Evolutionary conservation across 2,329 filamentous ascomycete species (phyloP), one percentile per base, ranked within the genome.

Genomic region (Alternaria incomplexa): DNA sequence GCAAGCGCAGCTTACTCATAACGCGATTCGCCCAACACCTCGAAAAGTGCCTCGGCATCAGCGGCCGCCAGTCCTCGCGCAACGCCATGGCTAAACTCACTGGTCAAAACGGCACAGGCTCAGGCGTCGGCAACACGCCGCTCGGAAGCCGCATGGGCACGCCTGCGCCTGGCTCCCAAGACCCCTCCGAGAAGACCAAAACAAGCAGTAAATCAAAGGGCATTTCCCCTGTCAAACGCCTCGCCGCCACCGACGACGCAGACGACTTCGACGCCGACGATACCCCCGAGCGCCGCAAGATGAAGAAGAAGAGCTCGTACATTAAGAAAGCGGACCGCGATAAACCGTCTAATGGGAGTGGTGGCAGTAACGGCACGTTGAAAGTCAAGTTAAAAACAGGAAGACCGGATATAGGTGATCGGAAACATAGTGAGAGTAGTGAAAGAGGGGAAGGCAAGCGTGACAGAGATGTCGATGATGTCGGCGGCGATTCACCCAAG

Each of bases 21-120:
- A 88, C 85, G 25, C 82, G 87, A 51, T 87, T 89, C 55, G 86
- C 87, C 15, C 86, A 88, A 71, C 87, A 89, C 72, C 72, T 89
- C 57, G 87, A 89, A 67, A 86, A 88, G 64, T 89, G 87, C 66
- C 80, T 89, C 67, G 86, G 86, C 23, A 83, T 88, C 26, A 84
- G 83, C 20, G 87, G 87, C 2, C 80, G 87, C 12, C 83, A 84
- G 66, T 83, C 82, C 58, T 82, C 81, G 51, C 71, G 83, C 45
- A 83, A 84, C 61, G 84, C 84, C 30, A 83, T 84, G 80, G 83
- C 82, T 2, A 83, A 83, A 63, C 64, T 82, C 3, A 71, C 66
- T 1, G 78, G 72, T 67, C 77, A 79, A 50, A 79, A 80, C 52
- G 78, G 77, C 30, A 74, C 73, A 56, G 77, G 79, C 47, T 81